Conservation (phyloP, 164 flowering plant genomes). For the grape (Vitis vinifera) region DNA sequence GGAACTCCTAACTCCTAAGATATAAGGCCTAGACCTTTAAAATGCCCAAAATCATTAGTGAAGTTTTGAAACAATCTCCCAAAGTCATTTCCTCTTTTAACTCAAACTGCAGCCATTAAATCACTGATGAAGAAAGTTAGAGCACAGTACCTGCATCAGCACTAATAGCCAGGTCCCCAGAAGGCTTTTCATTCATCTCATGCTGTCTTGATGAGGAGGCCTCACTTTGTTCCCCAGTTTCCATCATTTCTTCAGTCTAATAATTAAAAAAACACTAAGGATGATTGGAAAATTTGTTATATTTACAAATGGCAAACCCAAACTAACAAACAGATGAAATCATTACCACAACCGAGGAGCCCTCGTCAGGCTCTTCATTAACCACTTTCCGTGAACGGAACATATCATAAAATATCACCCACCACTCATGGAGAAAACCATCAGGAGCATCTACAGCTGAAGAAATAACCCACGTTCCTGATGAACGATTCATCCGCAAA, state of each 20-base stretch:
- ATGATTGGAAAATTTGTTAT: not conserved
- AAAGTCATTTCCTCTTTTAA: too few relatives aligned
- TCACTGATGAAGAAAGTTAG: not conserved
- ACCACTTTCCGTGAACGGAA: not conserved
- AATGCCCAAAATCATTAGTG: too few relatives aligned
- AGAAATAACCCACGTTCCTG: not conserved
- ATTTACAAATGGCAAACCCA: not conserved
- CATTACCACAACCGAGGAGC: not conserved
- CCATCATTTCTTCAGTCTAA: not conserved
- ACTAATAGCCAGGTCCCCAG: not conserved
- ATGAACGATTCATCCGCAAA: not conserved
- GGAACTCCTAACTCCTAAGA: too few relatives aligned
- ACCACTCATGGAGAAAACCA: conserved; percentile 15
- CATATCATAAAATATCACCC: conserved; percentile 5
- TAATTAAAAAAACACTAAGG: not conserved
- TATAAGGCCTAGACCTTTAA: too few relatives aligned
- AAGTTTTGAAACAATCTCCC: too few relatives aligned
- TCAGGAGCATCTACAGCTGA: conserved; percentile 12
- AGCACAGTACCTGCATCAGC: not conserved
- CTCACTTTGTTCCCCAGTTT: not conserved
- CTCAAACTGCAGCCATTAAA: not conserved
- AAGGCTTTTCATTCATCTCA: not conserved
- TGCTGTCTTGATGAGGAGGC: not conserved
- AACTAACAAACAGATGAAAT: not conserved
- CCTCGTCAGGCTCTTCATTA: not conserved